Percentiles rank a stretch among this genome's conserved stretches.
Evolutionary conservation across 306 rosid species (phyloP).

Genomic region (Dalbergia cultrata): DNA sequence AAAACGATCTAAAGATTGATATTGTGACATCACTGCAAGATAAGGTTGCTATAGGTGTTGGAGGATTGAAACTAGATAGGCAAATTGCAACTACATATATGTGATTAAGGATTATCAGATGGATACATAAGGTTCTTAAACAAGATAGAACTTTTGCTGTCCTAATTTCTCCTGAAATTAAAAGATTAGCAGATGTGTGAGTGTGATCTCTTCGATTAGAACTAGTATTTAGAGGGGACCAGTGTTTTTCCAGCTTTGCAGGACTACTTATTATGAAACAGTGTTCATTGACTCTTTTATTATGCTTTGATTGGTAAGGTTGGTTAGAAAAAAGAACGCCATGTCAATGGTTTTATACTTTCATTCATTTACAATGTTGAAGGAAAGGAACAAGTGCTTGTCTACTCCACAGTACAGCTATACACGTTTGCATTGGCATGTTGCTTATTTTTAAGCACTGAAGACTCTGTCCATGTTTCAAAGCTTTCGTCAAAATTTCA

Average conservation of each 20-base stretch:
- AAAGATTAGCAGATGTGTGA: not conserved
- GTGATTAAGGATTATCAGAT: constrained; percentile 6
- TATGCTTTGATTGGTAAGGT: constrained; percentile 7
- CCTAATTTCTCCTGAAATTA: not conserved
- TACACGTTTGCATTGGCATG: constrained; percentile 61
- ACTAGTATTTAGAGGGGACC: not conserved
- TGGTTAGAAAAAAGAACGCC: not conserved
- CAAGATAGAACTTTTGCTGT: not conserved
- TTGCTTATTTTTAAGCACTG: constrained; percentile 55
- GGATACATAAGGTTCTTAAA: not conserved
- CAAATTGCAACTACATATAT: too few species aligned
- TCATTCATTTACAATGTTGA: constrained; percentile 36
- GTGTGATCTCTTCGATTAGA: not conserved
- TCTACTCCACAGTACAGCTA: constrained; percentile 39
- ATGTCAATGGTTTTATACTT: constrained; percentile 10
- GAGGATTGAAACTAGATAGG: not conserved
- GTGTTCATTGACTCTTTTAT: constrained; percentile 15
- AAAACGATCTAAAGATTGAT: not conserved
- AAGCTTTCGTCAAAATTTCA: constrained; percentile 42
- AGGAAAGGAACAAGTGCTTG: constrained; percentile 54
- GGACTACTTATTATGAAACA: not conserved
- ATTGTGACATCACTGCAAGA: not conserved
- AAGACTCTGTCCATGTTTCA: constrained; percentile 49
- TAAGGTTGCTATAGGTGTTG: not conserved
- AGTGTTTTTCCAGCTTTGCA: not conserved